Evolutionary conservation across 129 eudicot genomes (phyloP), one percentile per base, ranked within the genome.

Genomic region (Tagetes patula): DNA sequence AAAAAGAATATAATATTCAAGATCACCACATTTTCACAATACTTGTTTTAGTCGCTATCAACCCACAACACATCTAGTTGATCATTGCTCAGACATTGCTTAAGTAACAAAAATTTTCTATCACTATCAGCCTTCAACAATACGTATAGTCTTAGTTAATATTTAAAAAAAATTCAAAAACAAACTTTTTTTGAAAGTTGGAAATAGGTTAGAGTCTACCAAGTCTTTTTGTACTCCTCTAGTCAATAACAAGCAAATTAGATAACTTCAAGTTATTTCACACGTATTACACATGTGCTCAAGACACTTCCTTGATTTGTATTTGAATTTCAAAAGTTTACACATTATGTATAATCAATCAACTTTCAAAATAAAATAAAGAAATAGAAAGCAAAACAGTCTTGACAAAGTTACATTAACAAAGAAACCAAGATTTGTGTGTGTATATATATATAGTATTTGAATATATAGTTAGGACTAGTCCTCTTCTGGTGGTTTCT

Each of bases 401-500:
- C 67, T 52, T 71, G 72, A 64, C 49, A 71, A 71, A 65, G 59
- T 64, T 78, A 71, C 77, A 63, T 53, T 52, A 52, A 78, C 72
- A 78, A 64, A 78, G 66, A 78, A 70, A 65, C 47, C 43, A 71
- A 72, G 38, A 55, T 65, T 52, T 60, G 42, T 60, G n/a, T 13
- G 10, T 66, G 52, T 46, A 38, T 78, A 50, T 70, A 11, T 71
- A 78, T 63, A 71, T 71, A 49, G 72, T 63, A 71, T 50, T 40
- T 30, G 53, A 50, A 43, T 63, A 53, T 62, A 58, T 71, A 20
- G 27, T 50, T 52, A 78, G 50, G 58, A 54, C 60, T 71, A 39
- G 49, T 78, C 82, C 33, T 78, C 82, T 64, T 71, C 77, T 9
- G 60, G 77, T 53, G 67, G 77, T 54, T 71, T 37, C 67, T 78